Conservation (phyloP, 2,329 filamentous ascomycete species). For the Coleophoma eucalyptorum region DNA sequence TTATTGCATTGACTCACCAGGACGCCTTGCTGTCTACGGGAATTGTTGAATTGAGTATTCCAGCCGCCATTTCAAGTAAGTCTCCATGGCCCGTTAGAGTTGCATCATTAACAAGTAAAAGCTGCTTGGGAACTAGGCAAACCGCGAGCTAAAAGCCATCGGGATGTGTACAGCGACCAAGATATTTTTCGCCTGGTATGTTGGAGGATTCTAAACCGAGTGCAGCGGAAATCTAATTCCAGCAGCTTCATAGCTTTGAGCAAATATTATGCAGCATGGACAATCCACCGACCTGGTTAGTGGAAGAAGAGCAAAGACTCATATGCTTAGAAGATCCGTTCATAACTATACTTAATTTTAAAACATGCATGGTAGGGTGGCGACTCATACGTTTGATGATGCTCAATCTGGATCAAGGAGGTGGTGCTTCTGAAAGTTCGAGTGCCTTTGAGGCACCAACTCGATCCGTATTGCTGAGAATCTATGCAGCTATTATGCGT, state of each 20-base stretch:
- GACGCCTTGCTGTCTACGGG: neutral
- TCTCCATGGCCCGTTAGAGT: neutral
- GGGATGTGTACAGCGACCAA: neutral
- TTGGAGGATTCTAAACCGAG: neutral
- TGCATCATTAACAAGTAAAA: neutral
- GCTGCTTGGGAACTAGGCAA: slow-evolving; percentile 2
- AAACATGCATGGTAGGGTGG: slow-evolving; percentile 1
- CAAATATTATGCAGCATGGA: neutral
- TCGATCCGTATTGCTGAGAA: neutral
- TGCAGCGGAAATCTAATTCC: neutral
- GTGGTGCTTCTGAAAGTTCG: neutral
- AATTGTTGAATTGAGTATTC: neutral
- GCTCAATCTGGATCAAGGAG: neutral
- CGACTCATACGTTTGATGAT: neutral
- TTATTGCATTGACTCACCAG: neutral
- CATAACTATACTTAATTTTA: neutral
- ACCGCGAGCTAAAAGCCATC: neutral
- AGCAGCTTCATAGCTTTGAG: neutral
- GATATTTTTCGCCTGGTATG: neutral
- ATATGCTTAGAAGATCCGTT: slow-evolving; percentile 1
- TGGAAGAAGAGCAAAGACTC: neutral
- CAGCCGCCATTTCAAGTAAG: neutral
- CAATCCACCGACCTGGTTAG: neutral
- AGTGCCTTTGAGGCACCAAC: neutral
- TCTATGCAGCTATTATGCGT: no score